These are phyloP conservation scores for Hemisphaericaspora lyxosophila DNA, from an alignment of 1,139 yeast species.

Conservation along the genomic window DNA sequence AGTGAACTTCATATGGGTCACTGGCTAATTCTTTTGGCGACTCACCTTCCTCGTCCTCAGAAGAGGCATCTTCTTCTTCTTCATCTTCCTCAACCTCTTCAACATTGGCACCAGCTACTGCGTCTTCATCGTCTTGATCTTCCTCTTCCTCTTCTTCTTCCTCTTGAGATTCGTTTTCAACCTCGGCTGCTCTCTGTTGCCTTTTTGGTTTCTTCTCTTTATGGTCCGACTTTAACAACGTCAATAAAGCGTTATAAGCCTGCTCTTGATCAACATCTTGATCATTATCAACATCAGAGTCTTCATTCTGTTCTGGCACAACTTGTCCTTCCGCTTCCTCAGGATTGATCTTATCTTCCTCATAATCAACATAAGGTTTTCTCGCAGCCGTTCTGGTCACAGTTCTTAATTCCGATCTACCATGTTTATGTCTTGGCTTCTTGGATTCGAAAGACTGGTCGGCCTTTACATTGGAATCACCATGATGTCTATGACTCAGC, in stretches of 20 bases:
- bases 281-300: slow-evolving; percentile 8
- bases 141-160: slow-evolving; percentile 20
- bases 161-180: slow-evolving; percentile 20
- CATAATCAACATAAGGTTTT: slow-evolving; percentile 11
- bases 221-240: slow-evolving; percentile 61
- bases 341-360: slow-evolving; percentile 12
- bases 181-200: not conserved
- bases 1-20: slow-evolving; percentile 79
- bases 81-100: slow-evolving; percentile 15
- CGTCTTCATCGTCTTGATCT: slow-evolving; percentile 27
- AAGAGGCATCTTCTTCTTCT: slow-evolving; percentile 36
- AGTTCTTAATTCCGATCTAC: slow-evolving; percentile 58
- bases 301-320: slow-evolving; percentile 4
- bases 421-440: slow-evolving; percentile 37
- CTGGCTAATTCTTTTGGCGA: slow-evolving; percentile 14
- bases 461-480: not conserved
- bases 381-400: slow-evolving; percentile 56
- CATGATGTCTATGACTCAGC: slow-evolving; percentile 5
- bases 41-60: slow-evolving; percentile 31
- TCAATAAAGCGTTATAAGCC: slow-evolving; percentile 76
- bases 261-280: slow-evolving; percentile 31
- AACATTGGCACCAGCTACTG: slow-evolving; percentile 15
- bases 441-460: not conserved
- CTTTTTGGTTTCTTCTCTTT: slow-evolving; percentile 19
- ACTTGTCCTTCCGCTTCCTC: slow-evolving; percentile 7